A percentile compares a stretch with the other conserved stretches of the same genome.
These are phyloP conservation scores for Ophiostoma pallidulum DNA, from an alignment of 2,329 filamentous ascomycete species.

Conservation along the genomic window DNA sequence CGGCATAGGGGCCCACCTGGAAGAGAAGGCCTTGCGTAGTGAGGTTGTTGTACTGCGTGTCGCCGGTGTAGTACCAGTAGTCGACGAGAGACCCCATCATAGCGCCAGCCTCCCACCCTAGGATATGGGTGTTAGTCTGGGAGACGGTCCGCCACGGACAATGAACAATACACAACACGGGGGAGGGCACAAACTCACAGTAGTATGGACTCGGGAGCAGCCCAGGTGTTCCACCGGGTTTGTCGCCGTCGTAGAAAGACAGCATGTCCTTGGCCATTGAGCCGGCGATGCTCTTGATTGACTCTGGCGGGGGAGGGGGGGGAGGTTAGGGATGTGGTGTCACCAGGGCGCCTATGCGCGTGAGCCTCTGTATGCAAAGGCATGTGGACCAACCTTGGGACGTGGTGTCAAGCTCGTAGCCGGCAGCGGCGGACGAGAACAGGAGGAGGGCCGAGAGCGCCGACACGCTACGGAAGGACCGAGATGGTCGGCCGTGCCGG, in stretches of 20 bases:
- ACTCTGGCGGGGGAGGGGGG: slow-evolving; percentile 28
- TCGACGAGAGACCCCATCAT: slow-evolving; percentile 65
- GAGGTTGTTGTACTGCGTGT: slow-evolving; percentile 61
- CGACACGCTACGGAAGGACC: slow-evolving; percentile 1
- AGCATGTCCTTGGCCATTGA: slow-evolving; percentile 41
- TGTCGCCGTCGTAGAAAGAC: slow-evolving; percentile 36
- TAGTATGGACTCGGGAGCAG: slow-evolving; percentile 27
- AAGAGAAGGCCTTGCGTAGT: slow-evolving; percentile 59
- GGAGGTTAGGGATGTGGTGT: not conserved
- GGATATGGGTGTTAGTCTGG: not conserved
- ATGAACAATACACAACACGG: too few relatives aligned
- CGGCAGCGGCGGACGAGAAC: not conserved
- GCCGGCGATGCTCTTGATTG: slow-evolving; percentile 37
- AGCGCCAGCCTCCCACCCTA: slow-evolving; percentile 65
- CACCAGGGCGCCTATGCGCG: not conserved
- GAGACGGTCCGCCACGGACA: not conserved
- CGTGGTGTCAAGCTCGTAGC: slow-evolving; percentile 12
- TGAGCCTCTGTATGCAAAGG: not conserved
- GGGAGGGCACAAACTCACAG: slow-evolving; percentile 5
- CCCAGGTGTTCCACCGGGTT: slow-evolving; percentile 40
- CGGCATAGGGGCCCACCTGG: slow-evolving; percentile 61
- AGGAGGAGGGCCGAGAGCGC: not conserved
- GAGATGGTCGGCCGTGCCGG: not conserved
- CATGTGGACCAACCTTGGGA: slow-evolving; percentile 2
- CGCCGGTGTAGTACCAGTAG: slow-evolving; percentile 53